phyloP scores from a whole-genome alignment of 495 filamentous ascomycete species.

The Podospora conica region DNA sequence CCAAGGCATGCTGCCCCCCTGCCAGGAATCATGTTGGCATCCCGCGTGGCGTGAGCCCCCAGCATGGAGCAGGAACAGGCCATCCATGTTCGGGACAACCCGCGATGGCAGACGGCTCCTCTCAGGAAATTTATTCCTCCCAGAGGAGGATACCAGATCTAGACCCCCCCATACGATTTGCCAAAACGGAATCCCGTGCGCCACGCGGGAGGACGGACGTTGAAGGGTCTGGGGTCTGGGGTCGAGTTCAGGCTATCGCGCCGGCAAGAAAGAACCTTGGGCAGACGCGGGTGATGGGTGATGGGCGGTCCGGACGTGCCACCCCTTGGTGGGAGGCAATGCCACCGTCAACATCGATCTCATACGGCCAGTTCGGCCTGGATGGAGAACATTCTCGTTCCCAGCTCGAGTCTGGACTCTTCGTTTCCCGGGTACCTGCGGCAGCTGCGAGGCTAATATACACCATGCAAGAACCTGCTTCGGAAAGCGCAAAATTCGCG shows the following conservation, averaged over 20 bases:
- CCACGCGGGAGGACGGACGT: not conserved
- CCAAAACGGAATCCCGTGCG: not conserved
- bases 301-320: no score
- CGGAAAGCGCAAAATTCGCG: no score
- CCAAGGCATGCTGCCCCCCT: no score
- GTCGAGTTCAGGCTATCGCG: not conserved
- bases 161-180: not conserved
- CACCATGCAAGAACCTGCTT: no score
- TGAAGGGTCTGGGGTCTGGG: not conserved
- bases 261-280: not conserved
- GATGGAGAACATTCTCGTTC: no score
- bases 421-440: no score
- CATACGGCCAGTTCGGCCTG: no score
- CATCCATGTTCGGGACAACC: not conserved
- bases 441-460: no score
- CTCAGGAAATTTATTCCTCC: not conserved
- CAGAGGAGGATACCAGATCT: not conserved
- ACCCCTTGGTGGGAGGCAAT: no score
- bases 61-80: not conserved
- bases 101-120: not conserved
- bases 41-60: rapidly evolving
- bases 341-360: no score
- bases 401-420: no score
- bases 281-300: no score
- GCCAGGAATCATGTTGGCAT: not conserved